Evolutionary conservation across 495 filamentous ascomycete species (phyloP), one percentile per base, ranked within the genome.

Genomic region (Aspergillus egyptiacus): DNA sequence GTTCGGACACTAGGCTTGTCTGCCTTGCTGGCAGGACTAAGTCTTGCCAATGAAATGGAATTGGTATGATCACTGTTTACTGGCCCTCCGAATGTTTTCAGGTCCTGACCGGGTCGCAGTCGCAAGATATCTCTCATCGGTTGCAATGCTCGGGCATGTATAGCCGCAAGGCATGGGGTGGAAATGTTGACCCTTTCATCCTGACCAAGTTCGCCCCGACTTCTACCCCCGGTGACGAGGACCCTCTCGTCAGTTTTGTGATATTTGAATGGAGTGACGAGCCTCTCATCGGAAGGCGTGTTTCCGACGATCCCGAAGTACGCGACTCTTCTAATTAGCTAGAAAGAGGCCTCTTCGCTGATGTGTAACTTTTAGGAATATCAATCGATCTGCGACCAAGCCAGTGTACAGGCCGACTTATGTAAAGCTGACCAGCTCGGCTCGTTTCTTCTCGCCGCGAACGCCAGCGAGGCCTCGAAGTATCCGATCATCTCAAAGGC

Each of bases 71-170:
- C 24, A 33, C 11, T 22, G 18, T 19, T 1, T 23, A 77, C 61
- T 59, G 60, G 24, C 41, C 46, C 33, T 18, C 31, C 34, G 13
- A 20, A 17, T 5, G 23, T 33, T 31, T 48, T 38, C 46, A 39
- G 51, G 32, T 41, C 40, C 47, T 63, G 40, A 60, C 31, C 25
- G 22, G 51, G 13, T 34, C 18, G 15, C n/a, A 90, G 85, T 81
- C 85, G 65, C 75, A 93, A 62, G 81, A 83, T 55, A 79, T 87
- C 30, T 76, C 84, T 23, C 84, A 89, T 66, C 70, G 79, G 55
- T 87, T 96, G 69, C 79, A 85, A 84, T 99, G 93, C 71, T 84
- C 87, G 62, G 93, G 93, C 68, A 97, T 99, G 93, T 99, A 97
- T 70, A 91, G 84, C 65, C 83, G 77, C 60, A 87, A 82, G 56